phyloP scores from a whole-genome alignment of 257 asterid genomes.

The Capsicum baccatum region DNA sequence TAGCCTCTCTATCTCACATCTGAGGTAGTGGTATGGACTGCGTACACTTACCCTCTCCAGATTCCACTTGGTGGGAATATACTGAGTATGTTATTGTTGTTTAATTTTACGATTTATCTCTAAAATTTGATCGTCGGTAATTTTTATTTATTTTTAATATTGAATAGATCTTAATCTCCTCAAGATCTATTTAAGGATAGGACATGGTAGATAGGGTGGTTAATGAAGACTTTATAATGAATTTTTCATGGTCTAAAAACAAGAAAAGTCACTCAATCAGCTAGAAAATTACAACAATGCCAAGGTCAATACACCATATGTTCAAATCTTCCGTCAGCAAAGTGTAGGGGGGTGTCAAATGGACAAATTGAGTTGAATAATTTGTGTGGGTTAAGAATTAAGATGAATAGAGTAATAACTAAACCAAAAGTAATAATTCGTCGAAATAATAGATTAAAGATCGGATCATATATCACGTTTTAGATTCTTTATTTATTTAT shows the following conservation, averaged over 20 bases:
- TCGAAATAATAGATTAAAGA: accelerated
- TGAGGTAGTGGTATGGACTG: no score
- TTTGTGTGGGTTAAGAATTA: accelerated
- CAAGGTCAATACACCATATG: not conserved
- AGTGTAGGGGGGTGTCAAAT: not conserved
- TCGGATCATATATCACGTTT: no score
- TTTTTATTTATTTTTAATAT: not conserved
- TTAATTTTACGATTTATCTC: not conserved
- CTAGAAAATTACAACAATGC: not conserved
- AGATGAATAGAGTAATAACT: not conserved
- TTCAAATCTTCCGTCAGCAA: not conserved
- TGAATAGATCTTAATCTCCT: not conserved
- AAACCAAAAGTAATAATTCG: accelerated
- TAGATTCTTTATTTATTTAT: not conserved
- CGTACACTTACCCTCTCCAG: no score
- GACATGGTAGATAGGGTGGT: not conserved
- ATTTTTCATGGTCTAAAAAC: not conserved
- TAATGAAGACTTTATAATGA: not conserved
- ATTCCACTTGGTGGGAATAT: no score
- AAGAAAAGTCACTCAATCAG: not conserved
- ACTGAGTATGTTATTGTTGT: no score
- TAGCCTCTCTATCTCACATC: no score
- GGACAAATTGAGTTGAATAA: not conserved
- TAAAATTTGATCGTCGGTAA: not conserved
- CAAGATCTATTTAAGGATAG: not conserved